Evolutionary conservation across 768 basidiomycete species (phyloP).

Genomic region (Termitomyces sp.): DNA sequence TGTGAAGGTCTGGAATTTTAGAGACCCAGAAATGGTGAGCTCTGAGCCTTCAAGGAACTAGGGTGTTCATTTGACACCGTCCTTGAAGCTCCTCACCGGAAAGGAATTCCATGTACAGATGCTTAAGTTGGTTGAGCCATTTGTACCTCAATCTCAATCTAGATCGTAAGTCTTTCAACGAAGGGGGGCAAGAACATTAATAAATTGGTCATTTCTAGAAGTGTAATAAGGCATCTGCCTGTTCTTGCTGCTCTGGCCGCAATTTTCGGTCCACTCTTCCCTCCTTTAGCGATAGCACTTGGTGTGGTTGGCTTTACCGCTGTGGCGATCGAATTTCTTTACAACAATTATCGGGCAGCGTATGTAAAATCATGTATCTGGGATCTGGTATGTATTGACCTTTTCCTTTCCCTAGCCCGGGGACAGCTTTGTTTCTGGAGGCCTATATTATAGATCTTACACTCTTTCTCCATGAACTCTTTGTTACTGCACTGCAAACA

Average conservation of each 20-base stretch:
- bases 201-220: neutral
- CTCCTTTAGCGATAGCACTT: neutral
- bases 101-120: neutral
- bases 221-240: neutral
- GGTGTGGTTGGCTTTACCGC: neutral
- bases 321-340: neutral
- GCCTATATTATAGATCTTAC: conserved; percentile 2
- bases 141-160: neutral
- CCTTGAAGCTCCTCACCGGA: neutral
- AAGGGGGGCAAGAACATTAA: neutral
- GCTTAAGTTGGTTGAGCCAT: neutral
- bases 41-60: neutral
- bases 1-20: conserved; percentile 20
- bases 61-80: neutral
- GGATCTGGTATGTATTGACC: neutral
- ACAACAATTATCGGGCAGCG: neutral
- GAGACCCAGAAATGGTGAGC: conserved; percentile 13
- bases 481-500: neutral
- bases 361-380: neutral
- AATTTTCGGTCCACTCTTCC: neutral
- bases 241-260: neutral
- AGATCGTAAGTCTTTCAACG: neutral
- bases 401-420: neutral
- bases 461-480: conserved; percentile 2
- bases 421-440: neutral